Percentiles rank a stretch among this genome's conserved stretches.
These are phyloP conservation scores for Lichtheimia ramosa DNA, from an alignment of 371 early-diverging fungal species.

Conservation along the genomic window DNA sequence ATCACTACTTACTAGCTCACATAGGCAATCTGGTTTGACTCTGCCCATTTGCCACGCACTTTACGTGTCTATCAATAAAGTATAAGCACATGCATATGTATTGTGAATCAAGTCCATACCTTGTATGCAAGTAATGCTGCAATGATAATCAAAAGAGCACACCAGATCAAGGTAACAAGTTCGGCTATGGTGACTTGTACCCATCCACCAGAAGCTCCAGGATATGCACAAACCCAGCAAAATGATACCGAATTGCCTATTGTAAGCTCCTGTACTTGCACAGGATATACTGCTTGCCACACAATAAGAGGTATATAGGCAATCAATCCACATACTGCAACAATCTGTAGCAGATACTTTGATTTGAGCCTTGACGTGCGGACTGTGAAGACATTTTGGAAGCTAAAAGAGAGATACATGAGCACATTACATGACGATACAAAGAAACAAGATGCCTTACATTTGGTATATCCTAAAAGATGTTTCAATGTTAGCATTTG, in stretches of 20 bases:
- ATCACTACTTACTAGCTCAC: slow-evolving; percentile 44
- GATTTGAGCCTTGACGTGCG: slow-evolving; percentile 36
- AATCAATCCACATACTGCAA: slow-evolving; percentile 18
- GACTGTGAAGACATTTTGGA: slow-evolving; percentile 45
- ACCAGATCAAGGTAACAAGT: slow-evolving; percentile 19
- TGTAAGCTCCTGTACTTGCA: slow-evolving; percentile 8
- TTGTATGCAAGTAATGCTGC: slow-evolving; percentile 43
- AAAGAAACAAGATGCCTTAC: slow-evolving; percentile 16
- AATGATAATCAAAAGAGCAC: slow-evolving; percentile 21
- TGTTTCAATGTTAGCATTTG: not conserved
- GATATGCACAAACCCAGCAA: slow-evolving; percentile 38
- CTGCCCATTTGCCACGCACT: slow-evolving; percentile 41
- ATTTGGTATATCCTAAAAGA: slow-evolving; percentile 38
- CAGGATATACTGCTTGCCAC: slow-evolving; percentile 29
- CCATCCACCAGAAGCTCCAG: slow-evolving; percentile 21
- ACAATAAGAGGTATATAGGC: slow-evolving; percentile 24
- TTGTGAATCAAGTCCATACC: slow-evolving; percentile 13
- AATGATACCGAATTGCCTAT: slow-evolving; percentile 14
- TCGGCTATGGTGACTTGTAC: slow-evolving; percentile 19
- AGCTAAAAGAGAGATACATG: slow-evolving; percentile 14
- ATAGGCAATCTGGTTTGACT: slow-evolving; percentile 44
- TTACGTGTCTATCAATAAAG: slow-evolving; percentile 24
- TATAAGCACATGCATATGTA: not conserved
- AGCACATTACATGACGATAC: not conserved
- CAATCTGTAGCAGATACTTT: slow-evolving; percentile 29